Evolutionary conservation across 2,329 filamentous ascomycete genomes (phyloP).

Genomic region (Blumeriella jaapii): DNA sequence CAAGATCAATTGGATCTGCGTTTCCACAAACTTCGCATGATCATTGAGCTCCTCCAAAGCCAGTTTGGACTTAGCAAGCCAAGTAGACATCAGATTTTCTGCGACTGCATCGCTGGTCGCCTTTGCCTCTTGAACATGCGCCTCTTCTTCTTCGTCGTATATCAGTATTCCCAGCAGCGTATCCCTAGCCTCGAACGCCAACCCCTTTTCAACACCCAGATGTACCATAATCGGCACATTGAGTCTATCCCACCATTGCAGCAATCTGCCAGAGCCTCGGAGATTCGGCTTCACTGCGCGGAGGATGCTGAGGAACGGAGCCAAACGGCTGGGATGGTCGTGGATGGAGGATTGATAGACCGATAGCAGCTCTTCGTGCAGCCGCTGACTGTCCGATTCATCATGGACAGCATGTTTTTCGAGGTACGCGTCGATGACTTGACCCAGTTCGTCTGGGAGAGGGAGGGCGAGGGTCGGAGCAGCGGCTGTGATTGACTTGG

Average conservation of each 20-base stretch:
- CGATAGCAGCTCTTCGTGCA: slow-evolving; percentile 60
- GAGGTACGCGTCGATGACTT: slow-evolving; percentile 54
- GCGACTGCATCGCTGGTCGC: slow-evolving; percentile 39
- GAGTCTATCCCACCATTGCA: slow-evolving; percentile 62
- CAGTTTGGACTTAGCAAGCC: slow-evolving; percentile 37
- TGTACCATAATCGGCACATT: slow-evolving; percentile 44
- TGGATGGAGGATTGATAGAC: slow-evolving; percentile 56
- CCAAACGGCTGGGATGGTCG: slow-evolving; percentile 43
- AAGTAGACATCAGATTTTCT: slow-evolving; percentile 43
- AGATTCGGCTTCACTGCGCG: slow-evolving; percentile 53
- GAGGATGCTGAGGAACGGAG: slow-evolving; percentile 58
- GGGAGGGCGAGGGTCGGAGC: slow-evolving; percentile 42
- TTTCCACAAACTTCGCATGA: slow-evolving; percentile 34
- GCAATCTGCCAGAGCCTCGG: slow-evolving; percentile 47
- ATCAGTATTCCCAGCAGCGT: slow-evolving; percentile 53
- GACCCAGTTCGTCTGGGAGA: slow-evolving; percentile 52
- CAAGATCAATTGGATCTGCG: slow-evolving; percentile 34
- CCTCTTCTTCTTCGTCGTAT: slow-evolving; percentile 46
- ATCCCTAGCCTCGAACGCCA: slow-evolving; percentile 53
- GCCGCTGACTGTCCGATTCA: slow-evolving; percentile 54
- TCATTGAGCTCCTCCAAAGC: slow-evolving; percentile 31
- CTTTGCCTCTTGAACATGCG: slow-evolving; percentile 33
- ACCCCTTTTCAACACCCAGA: slow-evolving; percentile 47
- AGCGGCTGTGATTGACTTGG: slow-evolving; percentile 43
- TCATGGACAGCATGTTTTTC: slow-evolving; percentile 57